Evolutionary conservation across 2,329 filamentous ascomycete genomes (phyloP).

Genomic region (Diplodia sapinea): DNA sequence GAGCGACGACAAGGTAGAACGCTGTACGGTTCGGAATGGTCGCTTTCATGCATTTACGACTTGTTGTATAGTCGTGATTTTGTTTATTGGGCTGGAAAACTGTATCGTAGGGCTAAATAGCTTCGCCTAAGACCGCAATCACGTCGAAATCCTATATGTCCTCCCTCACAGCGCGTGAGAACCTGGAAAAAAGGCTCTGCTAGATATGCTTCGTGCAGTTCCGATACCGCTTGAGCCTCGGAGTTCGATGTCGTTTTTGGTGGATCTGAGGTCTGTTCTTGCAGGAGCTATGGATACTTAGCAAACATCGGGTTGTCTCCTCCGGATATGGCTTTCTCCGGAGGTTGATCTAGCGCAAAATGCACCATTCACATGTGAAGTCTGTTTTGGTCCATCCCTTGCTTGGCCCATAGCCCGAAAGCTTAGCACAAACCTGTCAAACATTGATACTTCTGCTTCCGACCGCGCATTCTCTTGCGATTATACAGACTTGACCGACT

Average conservation of each 20-base stretch:
- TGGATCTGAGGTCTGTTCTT: not conserved
- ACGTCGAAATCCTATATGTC: not conserved
- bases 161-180: no score
- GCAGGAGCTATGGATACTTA: not conserved
- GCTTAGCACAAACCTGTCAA: not conserved
- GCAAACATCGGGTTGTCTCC: not conserved
- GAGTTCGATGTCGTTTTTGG: not conserved
- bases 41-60: not conserved
- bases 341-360: not conserved
- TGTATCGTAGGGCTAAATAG: not conserved
- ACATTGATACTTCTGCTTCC: not conserved
- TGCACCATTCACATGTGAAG: not conserved
- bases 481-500: not conserved
- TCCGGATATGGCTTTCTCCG: not conserved
- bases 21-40: not conserved
- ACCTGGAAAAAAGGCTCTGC: not conserved
- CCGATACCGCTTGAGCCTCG: not conserved
- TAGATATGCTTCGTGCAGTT: not conserved
- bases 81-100: not conserved
- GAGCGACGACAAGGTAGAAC: not conserved
- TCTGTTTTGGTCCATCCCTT: not conserved
- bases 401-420: not conserved
- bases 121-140: not conserved
- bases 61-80: not conserved
- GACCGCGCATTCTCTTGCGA: not conserved